Evolutionary conservation across 2,329 filamentous ascomycete species (phyloP), one percentile per base, ranked within the genome.

Genomic region (Phialophora chinensis): DNA sequence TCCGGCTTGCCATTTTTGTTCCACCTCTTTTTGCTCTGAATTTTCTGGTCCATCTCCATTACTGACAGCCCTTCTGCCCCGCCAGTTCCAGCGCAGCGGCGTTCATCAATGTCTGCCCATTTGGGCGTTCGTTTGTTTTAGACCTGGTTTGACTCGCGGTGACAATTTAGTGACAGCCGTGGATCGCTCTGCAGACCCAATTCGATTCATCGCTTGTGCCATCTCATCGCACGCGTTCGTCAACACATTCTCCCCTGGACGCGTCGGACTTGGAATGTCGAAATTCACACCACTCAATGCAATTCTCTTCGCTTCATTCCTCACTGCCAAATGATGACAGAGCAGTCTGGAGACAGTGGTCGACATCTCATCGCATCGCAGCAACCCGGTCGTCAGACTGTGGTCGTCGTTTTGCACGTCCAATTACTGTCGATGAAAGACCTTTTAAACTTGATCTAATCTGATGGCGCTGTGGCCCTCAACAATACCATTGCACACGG

Each of bases 371-470:
- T 17, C 25, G 62, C 55, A 25, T 52, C 17, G 35, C 54, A 54
- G 59, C 66, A 70, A 66, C 68, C 66, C 68, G 12, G 66, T 67
- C 49, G 14, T 17, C 25, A 29, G 35, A 44, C 62, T 23, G 67
- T 67, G 67, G 65, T 69, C 62, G 67, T 57, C 23, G 58, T 27
- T 54, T 20, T 35, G 47, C 65, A 54, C 38, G 54, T 60, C 17
- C 44, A 33, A 59, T 47, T 55, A 50, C 42, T 44, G 35, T 69
- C 79, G 72, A 73, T 85, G 83, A 83, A 72, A 80, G 83, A 73
- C 65, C 31, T 68, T 65, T 79, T 78, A 82, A 78, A 86, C 85
- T 87, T 87, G 84, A 86, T 87, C 84, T 86, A 86, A 86, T 86
- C 84, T 85, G 84, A 86, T 72, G 74, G 73, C 73, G 17, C 38